These are phyloP conservation scores for Cercospora brassicicola DNA, from an alignment of 2,329 filamentous ascomycete species.

Conservation along the genomic window DNA sequence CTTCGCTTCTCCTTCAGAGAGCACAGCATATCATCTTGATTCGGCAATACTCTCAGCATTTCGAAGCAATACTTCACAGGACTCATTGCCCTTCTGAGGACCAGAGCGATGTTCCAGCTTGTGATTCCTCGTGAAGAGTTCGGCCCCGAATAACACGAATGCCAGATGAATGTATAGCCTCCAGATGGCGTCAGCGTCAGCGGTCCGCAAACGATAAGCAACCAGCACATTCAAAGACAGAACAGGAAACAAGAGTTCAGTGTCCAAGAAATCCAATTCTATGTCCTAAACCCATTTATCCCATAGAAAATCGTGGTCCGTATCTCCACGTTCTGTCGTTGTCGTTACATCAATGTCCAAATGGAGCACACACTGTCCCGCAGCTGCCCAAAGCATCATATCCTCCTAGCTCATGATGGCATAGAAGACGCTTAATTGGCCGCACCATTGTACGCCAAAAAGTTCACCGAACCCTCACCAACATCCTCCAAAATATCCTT, in stretches of 20 bases:
- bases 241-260: neutral
- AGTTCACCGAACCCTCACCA: constrained; percentile 15
- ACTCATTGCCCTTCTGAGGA: neutral
- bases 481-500: constrained; percentile 17
- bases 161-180: no score
- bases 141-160: neutral
- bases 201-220: neutral
- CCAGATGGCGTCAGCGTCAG: no score
- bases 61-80: neutral
- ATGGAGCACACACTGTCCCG: neutral
- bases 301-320: neutral
- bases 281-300: neutral
- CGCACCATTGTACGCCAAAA: constrained; percentile 20
- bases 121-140: neutral
- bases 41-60: neutral
- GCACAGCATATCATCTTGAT: neutral
- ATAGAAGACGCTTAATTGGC: neutral
- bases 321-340: neutral
- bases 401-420: neutral
- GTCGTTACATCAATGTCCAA: neutral
- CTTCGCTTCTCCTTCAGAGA: neutral
- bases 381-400: neutral
- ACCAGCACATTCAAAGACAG: neutral
- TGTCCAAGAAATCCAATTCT: neutral
- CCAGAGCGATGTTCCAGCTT: neutral